A percentile compares a stretch with the other conserved stretches of the same genome.
phyloP scores from a whole-genome alignment of 257 asterid genomes.

The Capsicum pubescens region DNA sequence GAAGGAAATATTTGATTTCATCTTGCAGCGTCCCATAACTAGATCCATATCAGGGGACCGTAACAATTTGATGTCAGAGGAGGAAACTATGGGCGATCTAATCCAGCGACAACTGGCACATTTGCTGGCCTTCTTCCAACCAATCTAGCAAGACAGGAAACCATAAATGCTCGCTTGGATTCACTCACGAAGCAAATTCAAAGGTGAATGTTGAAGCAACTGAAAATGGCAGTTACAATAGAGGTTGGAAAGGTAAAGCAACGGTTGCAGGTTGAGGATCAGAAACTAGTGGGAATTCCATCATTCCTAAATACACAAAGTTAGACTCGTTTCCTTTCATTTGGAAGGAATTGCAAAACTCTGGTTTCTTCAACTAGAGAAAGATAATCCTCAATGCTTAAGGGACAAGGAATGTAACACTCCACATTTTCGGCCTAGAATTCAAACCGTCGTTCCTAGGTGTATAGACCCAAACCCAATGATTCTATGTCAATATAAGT shows the following conservation, averaged over 20 bases:
- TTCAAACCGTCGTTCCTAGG: no score
- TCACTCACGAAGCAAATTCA: not conserved
- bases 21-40: not conserved
- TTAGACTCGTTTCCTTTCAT: not conserved
- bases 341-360: not conserved
- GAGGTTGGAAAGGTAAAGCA: no score
- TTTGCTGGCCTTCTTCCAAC: not conserved
- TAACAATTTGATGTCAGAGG: not conserved
- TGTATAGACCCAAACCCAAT: no score
- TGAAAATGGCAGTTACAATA: no score
- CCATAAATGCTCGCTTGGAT: not conserved
- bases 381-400: not conserved
- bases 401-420: no score
- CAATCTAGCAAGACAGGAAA: not conserved
- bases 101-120: not conserved
- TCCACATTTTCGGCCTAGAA: no score
- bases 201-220: no score
- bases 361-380: not conserved
- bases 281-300: no score
- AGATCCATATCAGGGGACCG: not conserved
- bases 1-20: not conserved
- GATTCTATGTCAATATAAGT: no score
- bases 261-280: no score
- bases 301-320: not conserved
- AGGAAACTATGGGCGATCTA: not conserved